Percentiles rank a stretch among this genome's conserved stretches.
Conservation (phyloP, 108 stramenopile genomes). For the Skeletonema tropicum region DNA sequence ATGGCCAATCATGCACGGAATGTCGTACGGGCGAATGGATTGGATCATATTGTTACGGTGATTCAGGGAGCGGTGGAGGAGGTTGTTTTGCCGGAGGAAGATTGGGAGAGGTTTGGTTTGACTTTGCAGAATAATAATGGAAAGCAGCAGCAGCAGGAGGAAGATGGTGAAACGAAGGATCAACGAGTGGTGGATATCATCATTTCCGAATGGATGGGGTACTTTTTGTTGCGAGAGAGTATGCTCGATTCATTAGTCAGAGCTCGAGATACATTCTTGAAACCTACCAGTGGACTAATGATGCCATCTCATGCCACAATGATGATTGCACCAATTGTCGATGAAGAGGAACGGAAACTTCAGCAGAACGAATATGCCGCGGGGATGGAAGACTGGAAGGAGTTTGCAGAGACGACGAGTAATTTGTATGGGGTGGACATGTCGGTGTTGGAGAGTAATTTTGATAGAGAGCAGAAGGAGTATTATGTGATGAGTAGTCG, state of each 20-base stretch:
- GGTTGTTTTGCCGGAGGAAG: no score
- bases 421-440: slow-evolving; percentile 92
- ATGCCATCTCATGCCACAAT: slow-evolving; percentile 95
- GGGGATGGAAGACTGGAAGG: slow-evolving; percentile 92
- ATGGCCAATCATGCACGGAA: slow-evolving; percentile 90
- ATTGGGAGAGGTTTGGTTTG: no score
- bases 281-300: slow-evolving; percentile 87
- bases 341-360: slow-evolving; percentile 90
- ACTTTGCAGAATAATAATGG: neutral
- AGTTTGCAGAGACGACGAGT: slow-evolving; percentile 85
- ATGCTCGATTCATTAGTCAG: no score
- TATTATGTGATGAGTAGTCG: slow-evolving; percentile 91
- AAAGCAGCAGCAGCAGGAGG: no score
- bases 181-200: slow-evolving; percentile 40
- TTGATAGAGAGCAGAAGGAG: slow-evolving; percentile 93
- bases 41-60: slow-evolving; percentile 90
- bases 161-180: slow-evolving; percentile 46
- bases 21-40: slow-evolving; percentile 57
- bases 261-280: no score
- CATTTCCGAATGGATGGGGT: slow-evolving; percentile 99
- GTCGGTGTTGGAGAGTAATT: slow-evolving; percentile 79
- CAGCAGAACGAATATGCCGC: slow-evolving; percentile 79
- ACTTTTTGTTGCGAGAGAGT: slow-evolving; percentile 86
- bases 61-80: slow-evolving; percentile 78
- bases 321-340: slow-evolving; percentile 89